A percentile compares a stretch with the other conserved stretches of the same genome.
phyloP scores from a whole-genome alignment of 2,329 filamentous ascomycete genomes.

The Colletotrichum navitas region DNA sequence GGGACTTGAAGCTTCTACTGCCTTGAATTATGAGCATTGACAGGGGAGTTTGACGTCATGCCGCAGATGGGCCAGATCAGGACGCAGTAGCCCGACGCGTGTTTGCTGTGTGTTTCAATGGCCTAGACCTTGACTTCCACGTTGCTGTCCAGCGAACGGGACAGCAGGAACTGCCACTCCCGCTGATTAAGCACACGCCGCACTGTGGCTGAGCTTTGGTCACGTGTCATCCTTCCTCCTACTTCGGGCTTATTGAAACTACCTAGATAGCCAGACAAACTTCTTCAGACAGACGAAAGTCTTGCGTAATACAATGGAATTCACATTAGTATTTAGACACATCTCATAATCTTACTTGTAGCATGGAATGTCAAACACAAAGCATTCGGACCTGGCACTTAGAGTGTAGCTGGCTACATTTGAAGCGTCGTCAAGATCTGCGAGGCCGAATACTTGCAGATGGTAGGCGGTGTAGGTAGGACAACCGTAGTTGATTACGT shows the following conservation, averaged over 20 bases:
- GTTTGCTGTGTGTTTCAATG: neutral
- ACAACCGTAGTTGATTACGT: too few relatives aligned
- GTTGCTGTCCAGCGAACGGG: neutral
- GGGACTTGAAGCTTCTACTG: conserved; percentile 19
- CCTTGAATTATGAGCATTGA: conserved; percentile 24
- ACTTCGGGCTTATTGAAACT: too few relatives aligned
- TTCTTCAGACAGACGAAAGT: too few relatives aligned
- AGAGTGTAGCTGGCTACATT: neutral
- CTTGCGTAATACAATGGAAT: neutral
- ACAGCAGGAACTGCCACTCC: neutral
- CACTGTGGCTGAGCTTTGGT: neutral
- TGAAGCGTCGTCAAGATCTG: neutral
- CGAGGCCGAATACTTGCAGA: neutral
- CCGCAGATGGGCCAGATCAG: conserved; percentile 29
- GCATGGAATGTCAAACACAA: neutral
- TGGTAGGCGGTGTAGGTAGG: neutral
- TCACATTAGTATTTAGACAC: neutral
- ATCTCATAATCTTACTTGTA: neutral
- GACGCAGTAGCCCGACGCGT: conserved; percentile 22
- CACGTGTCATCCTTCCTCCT: neutral
- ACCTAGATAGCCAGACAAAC: too few relatives aligned
- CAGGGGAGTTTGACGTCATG: conserved; percentile 37
- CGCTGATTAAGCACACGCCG: neutral
- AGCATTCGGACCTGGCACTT: neutral
- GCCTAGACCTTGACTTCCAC: conserved; percentile 18